Evolutionary conservation across 2,329 filamentous ascomycete species (phyloP).

Genomic region (Graphium sp.): DNA sequence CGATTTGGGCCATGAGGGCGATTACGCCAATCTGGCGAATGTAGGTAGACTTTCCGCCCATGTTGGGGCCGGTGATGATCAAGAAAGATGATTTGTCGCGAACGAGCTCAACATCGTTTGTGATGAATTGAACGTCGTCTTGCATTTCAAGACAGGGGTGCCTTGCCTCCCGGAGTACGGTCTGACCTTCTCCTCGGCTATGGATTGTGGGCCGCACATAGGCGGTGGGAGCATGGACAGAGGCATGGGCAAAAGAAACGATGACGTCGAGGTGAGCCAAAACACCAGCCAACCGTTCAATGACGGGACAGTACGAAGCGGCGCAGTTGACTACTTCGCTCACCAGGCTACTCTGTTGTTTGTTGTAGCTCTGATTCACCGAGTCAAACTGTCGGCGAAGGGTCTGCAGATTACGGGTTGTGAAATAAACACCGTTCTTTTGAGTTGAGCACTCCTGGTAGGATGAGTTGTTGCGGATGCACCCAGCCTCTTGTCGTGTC

Average conservation of each 20-base stretch:
- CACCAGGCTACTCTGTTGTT: constrained; percentile 81
- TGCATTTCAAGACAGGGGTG: constrained; percentile 99
- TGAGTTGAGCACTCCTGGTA: constrained; percentile 96
- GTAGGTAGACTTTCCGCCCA: constrained; percentile 98
- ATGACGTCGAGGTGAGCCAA: constrained; percentile 92
- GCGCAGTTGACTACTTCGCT: constrained; percentile 86
- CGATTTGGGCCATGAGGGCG: constrained; percentile 90
- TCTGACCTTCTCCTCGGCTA: constrained; percentile 71
- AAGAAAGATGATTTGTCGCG: constrained; percentile 75
- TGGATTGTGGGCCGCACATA: constrained; percentile 90
- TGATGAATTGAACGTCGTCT: constrained; percentile 96
- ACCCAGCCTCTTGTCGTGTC: constrained; percentile 77
- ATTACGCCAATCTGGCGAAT: constrained; percentile 96
- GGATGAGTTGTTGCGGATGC: constrained; percentile 76
- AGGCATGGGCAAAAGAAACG: constrained; percentile 81
- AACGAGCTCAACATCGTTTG: constrained; percentile 77
- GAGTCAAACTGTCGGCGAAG: constrained; percentile 87
- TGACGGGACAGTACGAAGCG: constrained; percentile 81
- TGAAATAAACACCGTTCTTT: constrained; percentile 98
- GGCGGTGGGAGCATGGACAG: constrained; percentile 78
- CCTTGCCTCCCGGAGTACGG: constrained; percentile 77
- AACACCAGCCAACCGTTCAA: constrained; percentile 76
- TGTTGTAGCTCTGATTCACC: constrained; percentile 84
- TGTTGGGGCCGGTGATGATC: constrained; percentile 95
- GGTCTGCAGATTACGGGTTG: constrained; percentile 63